Evolutionary conservation across 2,329 filamentous ascomycete species (phyloP).

Genomic region (Raffaelea ambrosiae): DNA sequence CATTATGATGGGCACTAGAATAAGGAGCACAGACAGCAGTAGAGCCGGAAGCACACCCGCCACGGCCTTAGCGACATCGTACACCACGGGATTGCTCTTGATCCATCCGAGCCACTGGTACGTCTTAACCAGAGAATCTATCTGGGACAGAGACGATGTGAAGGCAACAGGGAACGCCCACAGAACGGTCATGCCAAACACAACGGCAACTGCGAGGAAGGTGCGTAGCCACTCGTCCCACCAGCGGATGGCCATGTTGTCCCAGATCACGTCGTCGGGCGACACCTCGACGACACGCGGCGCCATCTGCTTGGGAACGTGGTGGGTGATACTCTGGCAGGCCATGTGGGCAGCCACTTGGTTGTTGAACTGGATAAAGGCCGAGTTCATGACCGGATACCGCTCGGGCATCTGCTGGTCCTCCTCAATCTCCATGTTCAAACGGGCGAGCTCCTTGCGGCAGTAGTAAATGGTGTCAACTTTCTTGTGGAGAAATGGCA

Average conservation of each 20-base stretch:
- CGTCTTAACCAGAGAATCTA: conserved; percentile 56
- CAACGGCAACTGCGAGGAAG: conserved; percentile 53
- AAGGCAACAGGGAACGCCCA: conserved; percentile 90
- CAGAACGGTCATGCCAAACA: conserved; percentile 69
- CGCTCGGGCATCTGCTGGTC: conserved; percentile 81
- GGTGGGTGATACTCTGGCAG: conserved; percentile 83
- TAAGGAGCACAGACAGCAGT: conserved; percentile 67
- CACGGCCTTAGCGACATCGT: conserved; percentile 55
- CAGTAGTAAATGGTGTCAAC: conserved; percentile 94
- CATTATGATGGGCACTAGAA: conserved; percentile 74
- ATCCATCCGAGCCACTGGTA: conserved; percentile 67
- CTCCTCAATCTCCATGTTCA: conserved; percentile 86
- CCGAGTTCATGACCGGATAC: conserved; percentile 89
- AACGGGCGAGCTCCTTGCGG: conserved; percentile 71
- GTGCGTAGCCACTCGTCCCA: conserved; percentile 79
- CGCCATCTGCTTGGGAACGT: conserved; percentile 87
- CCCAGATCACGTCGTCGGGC: conserved; percentile 88
- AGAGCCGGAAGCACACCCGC: conserved; percentile 81
- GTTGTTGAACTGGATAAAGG: conserved; percentile 97
- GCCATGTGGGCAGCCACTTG: conserved; percentile 98
- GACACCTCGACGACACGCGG: conserved; percentile 90
- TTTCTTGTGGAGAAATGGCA: conserved; percentile 79
- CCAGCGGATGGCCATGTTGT: conserved; percentile 94
- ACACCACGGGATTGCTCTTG: conserved; percentile 44
- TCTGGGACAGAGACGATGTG: conserved; percentile 72